Base-by-base conservation (phyloP, 345 rosid species). In the Geranium brycei region DNA sequence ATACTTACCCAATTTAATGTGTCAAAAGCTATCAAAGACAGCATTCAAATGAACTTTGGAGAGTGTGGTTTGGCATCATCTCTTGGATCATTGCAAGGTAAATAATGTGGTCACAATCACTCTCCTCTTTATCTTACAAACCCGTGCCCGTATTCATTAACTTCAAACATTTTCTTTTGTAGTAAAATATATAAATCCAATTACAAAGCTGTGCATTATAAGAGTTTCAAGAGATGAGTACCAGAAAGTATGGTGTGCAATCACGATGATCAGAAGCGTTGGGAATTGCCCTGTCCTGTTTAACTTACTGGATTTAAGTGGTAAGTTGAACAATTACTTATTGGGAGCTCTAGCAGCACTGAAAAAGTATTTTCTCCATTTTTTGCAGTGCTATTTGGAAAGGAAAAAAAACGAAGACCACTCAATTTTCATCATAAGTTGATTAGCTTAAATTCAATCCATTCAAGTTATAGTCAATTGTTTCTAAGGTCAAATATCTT, bases 61-160 rank as follows among this genome's bases (percentile, higher is more conserved):
- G 93, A 87, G 69, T 92, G 86, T 57, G 85, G 95, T 72, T 68
- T 89, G 51, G 89, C 85, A 16, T 88, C 91, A 15, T 82, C 84
- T 4, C 71, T 84, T 47, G 85, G 89, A 65, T 85, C 92, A 0
- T 75, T 87, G 61, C 89, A 85, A 32, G 86, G 87, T 75, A 60
- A 6, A 69, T 38, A 32, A 31, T 31, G 31, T 40, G 16, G 14
- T 17, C 3, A 14, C 5, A 18, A 15, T 40, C 30, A 16, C 7
- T 63, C 51, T 12, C 10, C 41, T 8, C 16, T 51, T 61, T 59
- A 0, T 8, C 56, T 11, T 56, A 11, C 53, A 47, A 32, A 59
- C 1, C 17, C 28, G n/a, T 64, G 32, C 17, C 19, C 58, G 30
- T 16, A 57, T 51, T 17, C 53, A 3, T n/a, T 40, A 53, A 31